phyloP scores from a whole-genome alignment of 768 basidiomycete species.

The Leucosporidium scottii region DNA sequence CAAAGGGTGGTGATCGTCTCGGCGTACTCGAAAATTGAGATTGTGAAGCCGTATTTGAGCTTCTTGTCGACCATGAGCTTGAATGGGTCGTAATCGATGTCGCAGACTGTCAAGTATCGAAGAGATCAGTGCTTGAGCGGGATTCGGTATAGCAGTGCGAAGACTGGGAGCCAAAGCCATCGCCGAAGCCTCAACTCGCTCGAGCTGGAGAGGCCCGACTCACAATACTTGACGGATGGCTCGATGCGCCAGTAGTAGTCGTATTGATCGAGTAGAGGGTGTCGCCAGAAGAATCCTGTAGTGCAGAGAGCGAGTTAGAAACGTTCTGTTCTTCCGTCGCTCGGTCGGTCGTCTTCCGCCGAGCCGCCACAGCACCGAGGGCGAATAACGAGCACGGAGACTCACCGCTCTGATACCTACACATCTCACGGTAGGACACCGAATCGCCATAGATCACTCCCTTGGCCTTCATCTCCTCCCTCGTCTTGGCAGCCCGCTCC shows the following conservation, averaged over 20 bases:
- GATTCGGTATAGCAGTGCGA: no score
- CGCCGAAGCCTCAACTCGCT: background rate
- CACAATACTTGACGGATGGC: conserved; percentile 74
- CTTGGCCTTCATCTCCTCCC: background rate
- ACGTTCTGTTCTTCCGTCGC: background rate
- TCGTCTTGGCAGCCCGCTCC: background rate
- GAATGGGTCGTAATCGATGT: conserved; percentile 60
- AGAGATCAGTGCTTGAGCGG: no score
- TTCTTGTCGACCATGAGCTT: conserved; percentile 67
- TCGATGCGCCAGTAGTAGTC: conserved; percentile 87
- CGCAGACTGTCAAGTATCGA: no score
- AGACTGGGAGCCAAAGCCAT: no score
- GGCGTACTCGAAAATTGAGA: conserved; percentile 64
- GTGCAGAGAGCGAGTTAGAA: conserved; percentile 7
- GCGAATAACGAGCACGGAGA: no score
- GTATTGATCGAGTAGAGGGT: conserved; percentile 64
- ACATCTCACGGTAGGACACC: conserved; percentile 80
- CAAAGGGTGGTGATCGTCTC: conserved; percentile 76
- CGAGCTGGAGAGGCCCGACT: conserved; percentile 45
- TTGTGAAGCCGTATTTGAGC: conserved; percentile 65
- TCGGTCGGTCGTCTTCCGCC: no score
- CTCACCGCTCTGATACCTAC: conserved; percentile 51
- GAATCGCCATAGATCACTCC: background rate
- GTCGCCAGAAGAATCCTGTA: conserved; percentile 69
- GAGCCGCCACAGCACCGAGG: no score